Conservation (phyloP, 257 asterid species). For the Thymus quinquecostatus region DNA sequence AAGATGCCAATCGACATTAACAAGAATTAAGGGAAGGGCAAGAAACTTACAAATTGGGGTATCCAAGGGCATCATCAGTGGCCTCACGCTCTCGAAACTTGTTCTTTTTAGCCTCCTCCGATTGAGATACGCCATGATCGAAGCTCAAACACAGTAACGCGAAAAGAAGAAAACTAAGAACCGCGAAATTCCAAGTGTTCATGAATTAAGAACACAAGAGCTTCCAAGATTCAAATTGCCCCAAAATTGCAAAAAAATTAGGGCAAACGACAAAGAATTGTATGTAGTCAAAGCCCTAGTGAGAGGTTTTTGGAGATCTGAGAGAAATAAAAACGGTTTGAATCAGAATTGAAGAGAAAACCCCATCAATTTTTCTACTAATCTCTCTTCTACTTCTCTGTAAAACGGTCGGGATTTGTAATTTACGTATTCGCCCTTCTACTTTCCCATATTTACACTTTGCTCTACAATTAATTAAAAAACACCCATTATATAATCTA, state of each 20-base stretch:
- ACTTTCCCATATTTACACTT: constrained; percentile 28
- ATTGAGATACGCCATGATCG: constrained; percentile 59
- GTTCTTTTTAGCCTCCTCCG: constrained; percentile 68
- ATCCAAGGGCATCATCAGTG: constrained; percentile 85
- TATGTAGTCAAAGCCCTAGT: constrained; percentile 43
- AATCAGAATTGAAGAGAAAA: constrained; percentile 31
- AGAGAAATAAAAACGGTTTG: constrained; percentile 18
- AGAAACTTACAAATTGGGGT: constrained; percentile 77
- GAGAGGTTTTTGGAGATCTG: constrained; percentile 49
- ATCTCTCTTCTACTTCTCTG: constrained; percentile 8
- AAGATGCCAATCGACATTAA: constrained; percentile 17
- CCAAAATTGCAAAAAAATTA: constrained; percentile 10
- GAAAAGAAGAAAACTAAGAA: constrained; percentile 55
- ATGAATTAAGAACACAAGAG: constrained; percentile 46
- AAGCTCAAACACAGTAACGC: constrained; percentile 44
- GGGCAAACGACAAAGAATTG: constrained; percentile 26
- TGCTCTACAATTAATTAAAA: too few species aligned
- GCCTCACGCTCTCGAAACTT: constrained; percentile 96
- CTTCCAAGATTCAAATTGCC: constrained; percentile 25
- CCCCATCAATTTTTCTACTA: constrained; percentile 14
- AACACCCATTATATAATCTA: too few species aligned
- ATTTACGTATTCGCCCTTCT: constrained; percentile 27
- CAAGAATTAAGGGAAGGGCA: neutral
- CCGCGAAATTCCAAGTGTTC: constrained; percentile 62
- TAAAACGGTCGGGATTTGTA: constrained; percentile 10